phyloP scores from a whole-genome alignment of 495 filamentous ascomycete genomes.

The Penicillium pancosmium region DNA sequence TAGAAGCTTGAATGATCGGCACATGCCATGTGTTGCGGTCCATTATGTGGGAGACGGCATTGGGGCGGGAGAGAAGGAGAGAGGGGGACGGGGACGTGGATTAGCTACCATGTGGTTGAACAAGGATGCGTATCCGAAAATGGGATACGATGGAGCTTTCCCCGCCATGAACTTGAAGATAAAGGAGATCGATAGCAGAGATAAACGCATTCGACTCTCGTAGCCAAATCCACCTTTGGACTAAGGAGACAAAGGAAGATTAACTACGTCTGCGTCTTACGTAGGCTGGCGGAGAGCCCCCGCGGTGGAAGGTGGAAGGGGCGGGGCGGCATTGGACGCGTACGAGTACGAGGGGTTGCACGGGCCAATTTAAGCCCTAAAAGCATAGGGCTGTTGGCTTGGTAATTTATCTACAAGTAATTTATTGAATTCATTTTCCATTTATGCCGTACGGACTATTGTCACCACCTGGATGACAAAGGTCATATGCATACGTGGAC shows the following conservation, averaged over 20 bases:
- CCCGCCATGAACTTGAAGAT: neutral
- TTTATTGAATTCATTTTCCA: neutral
- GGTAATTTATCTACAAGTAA: neutral
- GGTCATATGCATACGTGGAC: conserved; percentile 1
- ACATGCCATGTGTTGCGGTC: conserved; percentile 5
- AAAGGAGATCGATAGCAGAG: neutral
- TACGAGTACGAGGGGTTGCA: conserved; percentile 34
- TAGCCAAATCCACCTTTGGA: neutral
- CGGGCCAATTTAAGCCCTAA: conserved; percentile 15
- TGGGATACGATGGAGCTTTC: neutral
- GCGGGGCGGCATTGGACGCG: conserved; percentile 30
- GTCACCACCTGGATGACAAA: neutral
- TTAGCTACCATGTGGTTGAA: too few relatives aligned
- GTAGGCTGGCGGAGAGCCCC: conserved; percentile 26
- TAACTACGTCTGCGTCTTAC: conserved; percentile 20
- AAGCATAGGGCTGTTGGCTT: neutral
- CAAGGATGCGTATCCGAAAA: too few relatives aligned
- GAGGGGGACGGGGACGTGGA: too few relatives aligned
- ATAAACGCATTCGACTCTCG: neutral
- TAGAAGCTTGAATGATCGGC: conserved; percentile 30
- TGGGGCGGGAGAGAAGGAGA: too few relatives aligned
- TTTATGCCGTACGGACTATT: neutral
- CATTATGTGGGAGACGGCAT: neutral
- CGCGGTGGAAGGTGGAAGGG: conserved; percentile 8
- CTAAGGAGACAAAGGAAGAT: neutral